Evolutionary conservation across 768 basidiomycete species (phyloP).

Genomic region (Leucosporidium creatinivorum): DNA sequence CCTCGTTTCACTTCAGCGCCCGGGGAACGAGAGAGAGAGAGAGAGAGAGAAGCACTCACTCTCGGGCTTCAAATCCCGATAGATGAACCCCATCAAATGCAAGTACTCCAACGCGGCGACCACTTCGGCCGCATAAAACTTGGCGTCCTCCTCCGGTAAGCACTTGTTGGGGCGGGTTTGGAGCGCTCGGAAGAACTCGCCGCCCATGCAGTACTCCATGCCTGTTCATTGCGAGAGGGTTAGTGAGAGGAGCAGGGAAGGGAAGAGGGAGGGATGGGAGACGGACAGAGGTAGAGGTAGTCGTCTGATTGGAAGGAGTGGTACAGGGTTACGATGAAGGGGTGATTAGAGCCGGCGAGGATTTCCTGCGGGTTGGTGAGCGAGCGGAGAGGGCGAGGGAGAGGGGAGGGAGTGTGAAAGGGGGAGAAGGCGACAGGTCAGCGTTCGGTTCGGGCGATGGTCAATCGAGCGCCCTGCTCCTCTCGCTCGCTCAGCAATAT

Average conservation of each 20-base stretch:
- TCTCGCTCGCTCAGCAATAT: no score
- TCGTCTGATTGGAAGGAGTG: conserved; percentile 98
- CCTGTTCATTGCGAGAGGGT: conserved; percentile 7
- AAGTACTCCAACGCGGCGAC: conserved; percentile 95
- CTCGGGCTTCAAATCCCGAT: conserved; percentile 97
- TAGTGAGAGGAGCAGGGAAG: not conserved
- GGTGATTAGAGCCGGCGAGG: conserved; percentile 94
- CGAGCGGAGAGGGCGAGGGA: no score
- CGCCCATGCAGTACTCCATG: conserved; percentile 99
- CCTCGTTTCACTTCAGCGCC: no score
- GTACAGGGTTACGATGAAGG: conserved; percentile 97
- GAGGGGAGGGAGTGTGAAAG: no score
- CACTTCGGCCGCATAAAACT: conserved; percentile 98
- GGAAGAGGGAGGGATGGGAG: conserved; percentile 16
- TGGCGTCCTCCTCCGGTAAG: conserved; percentile 84
- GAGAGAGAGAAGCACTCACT: conserved; percentile 56
- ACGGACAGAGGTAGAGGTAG: conserved; percentile 84
- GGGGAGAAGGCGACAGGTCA: no score
- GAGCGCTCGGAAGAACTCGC: conserved; percentile 96
- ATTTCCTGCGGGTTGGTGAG: conserved; percentile 54
- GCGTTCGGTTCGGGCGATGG: no score
- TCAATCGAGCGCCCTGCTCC: no score
- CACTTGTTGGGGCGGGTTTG: conserved; percentile 96
- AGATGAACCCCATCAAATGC: conserved; percentile 98
- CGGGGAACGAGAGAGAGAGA: no score